Percentiles rank a stretch among this genome's conserved stretches.
Evolutionary conservation across 1,284 basidiomycete genomes (phyloP).

Genomic region (Phellopilus nigrolimitatus): DNA sequence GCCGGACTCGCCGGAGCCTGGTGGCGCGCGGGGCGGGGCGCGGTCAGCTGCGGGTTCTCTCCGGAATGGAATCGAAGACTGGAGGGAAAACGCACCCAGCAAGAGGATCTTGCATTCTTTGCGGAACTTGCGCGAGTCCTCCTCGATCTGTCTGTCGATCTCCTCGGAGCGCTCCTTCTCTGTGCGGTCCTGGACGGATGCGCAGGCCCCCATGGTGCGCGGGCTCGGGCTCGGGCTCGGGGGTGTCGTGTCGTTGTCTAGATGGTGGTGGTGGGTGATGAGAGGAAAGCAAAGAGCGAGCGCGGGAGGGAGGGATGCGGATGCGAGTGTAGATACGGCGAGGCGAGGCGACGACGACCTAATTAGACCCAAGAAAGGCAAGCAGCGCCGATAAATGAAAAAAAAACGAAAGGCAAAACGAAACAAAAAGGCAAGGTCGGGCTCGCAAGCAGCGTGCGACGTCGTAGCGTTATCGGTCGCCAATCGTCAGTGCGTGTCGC

Average conservation of each 20-base stretch:
- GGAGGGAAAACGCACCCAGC: slow-evolving; percentile 59
- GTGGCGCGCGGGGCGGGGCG: neutral
- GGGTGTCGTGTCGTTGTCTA: neutral
- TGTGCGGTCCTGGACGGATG: slow-evolving; percentile 52
- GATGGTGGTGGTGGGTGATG: neutral
- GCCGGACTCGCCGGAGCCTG: slow-evolving; percentile 82
- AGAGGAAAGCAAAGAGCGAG: neutral
- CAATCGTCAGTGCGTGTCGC: too few species aligned
- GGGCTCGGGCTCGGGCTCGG: neutral
- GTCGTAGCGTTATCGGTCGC: too few species aligned
- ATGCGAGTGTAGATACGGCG: too few species aligned
- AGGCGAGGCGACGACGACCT: neutral
- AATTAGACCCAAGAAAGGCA: slow-evolving; percentile 4
- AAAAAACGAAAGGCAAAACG: too few species aligned
- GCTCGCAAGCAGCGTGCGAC: too few species aligned
- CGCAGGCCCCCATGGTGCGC: slow-evolving; percentile 58
- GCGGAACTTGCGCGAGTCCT: slow-evolving; percentile 70
- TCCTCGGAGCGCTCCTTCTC: slow-evolving; percentile 65
- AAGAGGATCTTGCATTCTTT: slow-evolving; percentile 94
- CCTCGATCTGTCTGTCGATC: slow-evolving; percentile 71
- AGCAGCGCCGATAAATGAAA: slow-evolving; percentile 1
- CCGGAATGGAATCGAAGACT: too few species aligned
- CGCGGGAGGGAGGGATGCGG: too few species aligned
- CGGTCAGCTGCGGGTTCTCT: neutral
- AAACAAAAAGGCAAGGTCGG: too few species aligned